Evolutionary conservation across 805 yeast genomes (phyloP).

Genomic region (Suhomyces canberraensis): DNA sequence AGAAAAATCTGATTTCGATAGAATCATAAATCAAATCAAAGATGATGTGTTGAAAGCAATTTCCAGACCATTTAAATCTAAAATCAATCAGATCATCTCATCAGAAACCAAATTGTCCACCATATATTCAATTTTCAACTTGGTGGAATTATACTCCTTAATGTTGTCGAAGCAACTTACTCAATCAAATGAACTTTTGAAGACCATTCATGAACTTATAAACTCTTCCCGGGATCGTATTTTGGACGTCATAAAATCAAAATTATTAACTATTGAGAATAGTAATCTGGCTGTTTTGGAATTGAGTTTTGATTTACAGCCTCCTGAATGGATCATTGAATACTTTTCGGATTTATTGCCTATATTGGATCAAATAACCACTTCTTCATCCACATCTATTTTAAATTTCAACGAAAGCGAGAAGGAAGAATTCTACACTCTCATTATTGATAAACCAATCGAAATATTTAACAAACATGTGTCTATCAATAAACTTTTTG

Average conservation of each 20-base stretch:
- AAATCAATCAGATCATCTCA: slow-evolving; percentile 66
- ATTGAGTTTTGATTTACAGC: slow-evolving; percentile 54
- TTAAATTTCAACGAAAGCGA: slow-evolving; percentile 33
- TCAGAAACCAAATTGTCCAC: slow-evolving; percentile 57
- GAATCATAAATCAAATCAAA: slow-evolving; percentile 33
- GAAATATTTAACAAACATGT: slow-evolving; percentile 36
- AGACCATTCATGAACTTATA: slow-evolving; percentile 22
- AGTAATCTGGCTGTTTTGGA: slow-evolving; percentile 41
- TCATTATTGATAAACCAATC: slow-evolving; percentile 48
- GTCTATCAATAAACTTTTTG: slow-evolving; percentile 22
- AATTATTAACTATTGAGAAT: slow-evolving; percentile 29
- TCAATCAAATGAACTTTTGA: slow-evolving; percentile 17
- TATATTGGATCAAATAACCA: slow-evolving; percentile 43
- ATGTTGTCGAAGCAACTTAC: slow-evolving; percentile 56
- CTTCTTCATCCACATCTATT: slow-evolving; percentile 21
- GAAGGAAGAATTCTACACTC: slow-evolving; percentile 33
- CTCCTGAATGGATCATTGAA: slow-evolving; percentile 83
- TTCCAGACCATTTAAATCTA: slow-evolving; percentile 56
- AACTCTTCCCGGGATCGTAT: slow-evolving; percentile 26
- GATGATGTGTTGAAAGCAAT: slow-evolving; percentile 52
- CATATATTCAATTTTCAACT: slow-evolving; percentile 56
- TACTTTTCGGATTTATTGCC: slow-evolving; percentile 59
- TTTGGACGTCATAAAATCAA: slow-evolving; percentile 21
- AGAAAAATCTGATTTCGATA: slow-evolving; percentile 27
- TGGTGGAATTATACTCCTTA: slow-evolving; percentile 63